Conservation (phyloP, 441 rosid genomes). For the Erysimum cheiri region DNA sequence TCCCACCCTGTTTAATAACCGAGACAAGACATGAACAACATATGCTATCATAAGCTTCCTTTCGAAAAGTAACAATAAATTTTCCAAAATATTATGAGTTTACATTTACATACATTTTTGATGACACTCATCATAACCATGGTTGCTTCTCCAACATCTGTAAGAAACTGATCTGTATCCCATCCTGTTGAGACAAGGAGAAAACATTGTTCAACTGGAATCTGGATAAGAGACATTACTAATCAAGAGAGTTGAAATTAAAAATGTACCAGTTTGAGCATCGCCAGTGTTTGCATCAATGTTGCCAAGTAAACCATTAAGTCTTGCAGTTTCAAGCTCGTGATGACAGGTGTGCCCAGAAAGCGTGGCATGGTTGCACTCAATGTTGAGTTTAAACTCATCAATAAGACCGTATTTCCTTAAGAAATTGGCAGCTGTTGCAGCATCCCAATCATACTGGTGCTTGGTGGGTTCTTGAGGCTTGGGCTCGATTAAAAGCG, state of each 20-base stretch:
- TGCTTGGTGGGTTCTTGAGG: constrained; percentile 99
- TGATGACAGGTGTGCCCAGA: constrained; percentile 99
- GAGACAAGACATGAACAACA: constrained; percentile 7
- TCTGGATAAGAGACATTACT: not conserved
- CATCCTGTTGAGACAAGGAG: constrained; percentile 62
- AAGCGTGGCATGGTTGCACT: constrained; percentile 97
- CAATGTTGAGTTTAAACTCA: constrained; percentile 91
- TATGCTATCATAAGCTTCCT: not conserved
- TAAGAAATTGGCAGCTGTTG: constrained; percentile 88
- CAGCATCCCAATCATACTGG: constrained; percentile 99
- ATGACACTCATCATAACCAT: constrained; percentile 91
- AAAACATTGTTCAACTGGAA: not conserved
- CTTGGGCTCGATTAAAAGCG: constrained; percentile 92
- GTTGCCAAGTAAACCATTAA: constrained; percentile 90
- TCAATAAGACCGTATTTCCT: constrained; percentile 81
- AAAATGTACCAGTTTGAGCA: constrained; percentile 74
- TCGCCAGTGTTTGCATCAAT: constrained; percentile 98
- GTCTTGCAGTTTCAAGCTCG: constrained; percentile 96
- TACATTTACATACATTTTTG: constrained; percentile 64
- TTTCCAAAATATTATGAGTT: not conserved
- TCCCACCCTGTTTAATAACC: constrained; percentile 64
- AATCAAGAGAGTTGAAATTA: not conserved
- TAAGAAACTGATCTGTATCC: constrained; percentile 98
- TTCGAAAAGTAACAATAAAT: not conserved
- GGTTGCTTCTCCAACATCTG: constrained; percentile 90